A percentile compares a stretch with the other conserved stretches of the same genome.
Evolutionary conservation across 805 yeast genomes (phyloP).

Genomic region (Suhomyces tanzawaensis): DNA sequence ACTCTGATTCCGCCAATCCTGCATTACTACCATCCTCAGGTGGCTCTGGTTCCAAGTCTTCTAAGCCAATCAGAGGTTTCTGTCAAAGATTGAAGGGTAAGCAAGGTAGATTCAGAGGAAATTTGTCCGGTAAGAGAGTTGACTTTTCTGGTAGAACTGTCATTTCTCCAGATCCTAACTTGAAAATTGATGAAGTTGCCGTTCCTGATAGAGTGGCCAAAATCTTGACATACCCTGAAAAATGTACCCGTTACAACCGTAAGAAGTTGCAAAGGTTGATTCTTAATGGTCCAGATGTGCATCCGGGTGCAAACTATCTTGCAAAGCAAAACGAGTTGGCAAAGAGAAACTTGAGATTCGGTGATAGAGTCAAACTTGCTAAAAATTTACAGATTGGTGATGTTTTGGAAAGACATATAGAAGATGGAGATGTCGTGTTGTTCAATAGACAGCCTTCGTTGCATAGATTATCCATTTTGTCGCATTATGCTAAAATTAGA

Average conservation of each 20-base stretch:
- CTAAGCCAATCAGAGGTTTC: slow-evolving; percentile 87
- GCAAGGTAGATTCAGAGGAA: slow-evolving; percentile 98
- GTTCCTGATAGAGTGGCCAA: slow-evolving; percentile 97
- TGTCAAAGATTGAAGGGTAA: slow-evolving; percentile 98
- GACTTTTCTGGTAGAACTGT: slow-evolving; percentile 98
- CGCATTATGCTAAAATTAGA: slow-evolving; percentile 93
- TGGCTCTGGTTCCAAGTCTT: slow-evolving; percentile 50
- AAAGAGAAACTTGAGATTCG: slow-evolving; percentile 85
- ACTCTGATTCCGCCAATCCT: slow-evolving; percentile 88
- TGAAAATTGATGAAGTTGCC: slow-evolving; percentile 94
- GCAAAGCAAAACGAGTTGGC: slow-evolving; percentile 79
- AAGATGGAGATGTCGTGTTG: slow-evolving; percentile 93
- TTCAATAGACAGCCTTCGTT: slow-evolving; percentile 98
- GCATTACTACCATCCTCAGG: slow-evolving; percentile 70
- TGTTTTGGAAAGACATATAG: slow-evolving; percentile 92
- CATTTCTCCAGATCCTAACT: slow-evolving; percentile 96
- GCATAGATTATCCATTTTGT: slow-evolving; percentile 88
- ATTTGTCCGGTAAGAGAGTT: slow-evolving; percentile 96
- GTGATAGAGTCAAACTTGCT: slow-evolving; percentile 78
- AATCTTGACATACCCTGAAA: slow-evolving; percentile 93
- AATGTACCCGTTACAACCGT: slow-evolving; percentile 83
- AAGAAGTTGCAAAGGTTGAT: slow-evolving; percentile 72
- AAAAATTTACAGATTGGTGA: slow-evolving; percentile 80
- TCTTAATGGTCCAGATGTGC: slow-evolving; percentile 78
- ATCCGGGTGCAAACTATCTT: slow-evolving; percentile 96